Percentiles rank a stretch among this genome's conserved stretches.
Evolutionary conservation across 2,329 filamentous ascomycete species (phyloP).

Genomic region (Monilinia fructicola): DNA sequence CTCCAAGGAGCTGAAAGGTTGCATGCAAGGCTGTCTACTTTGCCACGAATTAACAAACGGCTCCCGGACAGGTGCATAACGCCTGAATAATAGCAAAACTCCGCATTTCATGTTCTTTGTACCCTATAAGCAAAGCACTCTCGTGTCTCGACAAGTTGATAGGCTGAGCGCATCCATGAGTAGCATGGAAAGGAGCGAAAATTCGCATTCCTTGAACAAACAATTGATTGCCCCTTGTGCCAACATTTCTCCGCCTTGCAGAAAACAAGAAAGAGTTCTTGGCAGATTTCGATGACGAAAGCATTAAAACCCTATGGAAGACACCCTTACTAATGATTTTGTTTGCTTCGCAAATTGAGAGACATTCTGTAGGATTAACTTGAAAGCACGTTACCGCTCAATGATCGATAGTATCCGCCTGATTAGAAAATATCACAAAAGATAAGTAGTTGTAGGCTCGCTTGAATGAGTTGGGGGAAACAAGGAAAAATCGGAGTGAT

Average conservation of each 20-base stretch:
- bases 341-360: not conserved
- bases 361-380: not conserved
- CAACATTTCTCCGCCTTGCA: conserved; percentile 1
- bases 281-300: not conserved
- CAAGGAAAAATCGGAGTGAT: not conserved
- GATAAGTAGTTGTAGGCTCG: no score
- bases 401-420: not conserved
- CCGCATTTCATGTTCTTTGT: not conserved
- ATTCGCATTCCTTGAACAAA: not conserved
- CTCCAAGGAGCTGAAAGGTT: not conserved
- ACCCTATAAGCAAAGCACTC: not conserved
- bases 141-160: not conserved
- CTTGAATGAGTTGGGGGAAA: not conserved
- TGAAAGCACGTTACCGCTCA: no score
- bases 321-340: not conserved
- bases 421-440: no score
- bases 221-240: not conserved
- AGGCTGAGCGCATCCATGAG: not conserved
- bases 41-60: not conserved
- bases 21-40: not conserved
- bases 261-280: not conserved
- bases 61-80: not conserved
- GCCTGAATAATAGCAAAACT: not conserved
- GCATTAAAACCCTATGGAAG: not conserved
- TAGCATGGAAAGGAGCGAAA: not conserved